Percentiles rank a stretch among this genome's conserved stretches.
Evolutionary conservation across 768 basidiomycete genomes (phyloP).

Genomic region (Leccinellum albellum): DNA sequence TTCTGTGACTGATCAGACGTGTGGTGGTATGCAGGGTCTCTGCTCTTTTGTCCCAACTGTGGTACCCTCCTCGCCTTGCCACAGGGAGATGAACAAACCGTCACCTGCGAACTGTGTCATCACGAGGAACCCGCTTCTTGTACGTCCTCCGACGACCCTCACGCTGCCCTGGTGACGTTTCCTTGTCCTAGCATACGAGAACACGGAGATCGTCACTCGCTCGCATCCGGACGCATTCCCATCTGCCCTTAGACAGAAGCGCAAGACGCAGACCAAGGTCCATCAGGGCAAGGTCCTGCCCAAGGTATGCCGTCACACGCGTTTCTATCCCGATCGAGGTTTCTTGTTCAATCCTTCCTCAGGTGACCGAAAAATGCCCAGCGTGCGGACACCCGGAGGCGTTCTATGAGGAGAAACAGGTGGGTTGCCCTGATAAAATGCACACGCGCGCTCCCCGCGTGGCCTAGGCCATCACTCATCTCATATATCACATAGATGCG

Average conservation of each 20-base stretch:
- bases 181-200: constrained; percentile 72
- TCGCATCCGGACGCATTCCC: constrained; percentile 96
- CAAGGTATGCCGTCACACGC: constrained; percentile 50
- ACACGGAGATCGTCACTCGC: constrained; percentile 82
- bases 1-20: not conserved
- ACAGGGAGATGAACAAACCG: constrained; percentile 62
- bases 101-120: constrained; percentile 85
- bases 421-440: constrained; percentile 27
- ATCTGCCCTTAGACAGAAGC: constrained; percentile 77
- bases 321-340: not conserved
- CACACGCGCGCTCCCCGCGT: not conserved
- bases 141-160: constrained; percentile 40
- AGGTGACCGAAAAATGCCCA: constrained; percentile 91
- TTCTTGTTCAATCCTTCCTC: not conserved
- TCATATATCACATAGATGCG: constrained; percentile 50
- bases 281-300: constrained; percentile 69
- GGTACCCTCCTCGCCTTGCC: constrained; percentile 87
- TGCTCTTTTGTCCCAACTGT: constrained; percentile 92
- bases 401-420: constrained; percentile 87
- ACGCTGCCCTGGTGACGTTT: not conserved
- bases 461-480: not conserved
- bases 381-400: constrained; percentile 81
- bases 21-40: constrained; percentile 55
- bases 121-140: constrained; percentile 85
- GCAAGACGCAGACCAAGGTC: constrained; percentile 83